Evolutionary conservation across 176 grass and related monocot genomes (phyloP).

Genomic region (sorghum (Sorghum bicolor)): DNA sequence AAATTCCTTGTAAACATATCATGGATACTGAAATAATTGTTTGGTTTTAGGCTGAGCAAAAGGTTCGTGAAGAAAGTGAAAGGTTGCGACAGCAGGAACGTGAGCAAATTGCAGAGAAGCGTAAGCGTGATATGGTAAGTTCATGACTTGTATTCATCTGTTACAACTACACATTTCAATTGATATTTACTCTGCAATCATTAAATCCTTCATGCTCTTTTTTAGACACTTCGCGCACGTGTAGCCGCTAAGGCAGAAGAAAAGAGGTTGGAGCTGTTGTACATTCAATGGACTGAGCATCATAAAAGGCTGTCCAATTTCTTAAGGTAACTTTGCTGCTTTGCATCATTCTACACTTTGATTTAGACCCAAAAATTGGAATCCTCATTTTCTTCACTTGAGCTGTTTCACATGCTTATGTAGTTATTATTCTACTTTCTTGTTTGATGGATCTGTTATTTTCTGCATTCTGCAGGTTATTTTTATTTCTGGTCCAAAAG

Average conservation of each 20-base stretch:
- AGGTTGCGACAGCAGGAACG: conserved; percentile 79
- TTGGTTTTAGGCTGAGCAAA: conserved; percentile 86
- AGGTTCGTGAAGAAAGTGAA: conserved; percentile 92
- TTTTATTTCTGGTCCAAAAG: conserved; percentile 98
- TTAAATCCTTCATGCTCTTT: conserved; percentile 27
- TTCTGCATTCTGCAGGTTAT: conserved; percentile 84
- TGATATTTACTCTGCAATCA: conserved; percentile 19
- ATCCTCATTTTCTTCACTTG: conserved; percentile 1
- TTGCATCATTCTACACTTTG: conserved; percentile 13
- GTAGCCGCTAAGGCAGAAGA: conserved; percentile 96
- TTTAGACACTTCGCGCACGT: conserved; percentile 78
- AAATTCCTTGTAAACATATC: not conserved
- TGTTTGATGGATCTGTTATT: conserved; percentile 31
- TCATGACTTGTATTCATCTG: conserved; percentile 13
- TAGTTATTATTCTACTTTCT: conserved; percentile 26
- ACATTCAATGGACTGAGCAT: conserved; percentile 91
- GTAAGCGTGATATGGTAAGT: conserved; percentile 83
- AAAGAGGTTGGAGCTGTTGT: conserved; percentile 89
- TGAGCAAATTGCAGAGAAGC: conserved; percentile 83
- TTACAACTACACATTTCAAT: not conserved
- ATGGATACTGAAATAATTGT: conserved; percentile 16
- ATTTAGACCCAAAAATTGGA: not conserved
- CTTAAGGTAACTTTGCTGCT: conserved; percentile 66
- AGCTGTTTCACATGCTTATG: not conserved
- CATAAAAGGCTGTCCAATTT: conserved; percentile 97